phyloP scores from a whole-genome alignment of 2,329 filamentous ascomycete genomes.

The Elsinoe perseae region DNA sequence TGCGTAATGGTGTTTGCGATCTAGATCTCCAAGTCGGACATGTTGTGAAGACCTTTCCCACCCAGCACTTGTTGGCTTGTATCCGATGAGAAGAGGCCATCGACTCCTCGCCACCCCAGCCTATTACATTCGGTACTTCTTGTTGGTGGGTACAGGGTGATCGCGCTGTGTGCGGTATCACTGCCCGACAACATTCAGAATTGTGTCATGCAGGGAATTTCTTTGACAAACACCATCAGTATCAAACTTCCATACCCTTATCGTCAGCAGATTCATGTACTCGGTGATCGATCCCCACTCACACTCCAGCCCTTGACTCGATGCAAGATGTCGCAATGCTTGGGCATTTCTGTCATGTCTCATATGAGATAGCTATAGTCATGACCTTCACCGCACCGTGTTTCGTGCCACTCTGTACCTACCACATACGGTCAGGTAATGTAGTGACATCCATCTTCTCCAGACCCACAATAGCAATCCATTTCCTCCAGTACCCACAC shows the following conservation, averaged over 20 bases:
- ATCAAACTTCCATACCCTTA: constrained; percentile 2
- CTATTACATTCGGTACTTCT: neutral
- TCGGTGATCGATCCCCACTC: neutral
- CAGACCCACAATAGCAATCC: neutral
- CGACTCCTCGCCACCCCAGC: neutral
- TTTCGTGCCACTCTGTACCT: neutral
- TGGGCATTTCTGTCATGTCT: neutral
- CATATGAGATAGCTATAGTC: neutral
- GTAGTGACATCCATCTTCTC: neutral
- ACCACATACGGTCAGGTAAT: neutral
- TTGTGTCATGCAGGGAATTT: neutral
- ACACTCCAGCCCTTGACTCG: neutral
- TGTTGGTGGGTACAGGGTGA: too few species aligned
- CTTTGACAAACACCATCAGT: neutral
- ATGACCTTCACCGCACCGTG: neutral
- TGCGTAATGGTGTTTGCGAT: neutral
- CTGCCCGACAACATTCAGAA: too few species aligned
- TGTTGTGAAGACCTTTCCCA: too few species aligned
- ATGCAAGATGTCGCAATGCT: constrained; percentile 6
- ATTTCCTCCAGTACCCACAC: neutral
- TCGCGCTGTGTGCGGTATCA: too few species aligned
- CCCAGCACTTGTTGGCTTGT: too few species aligned
- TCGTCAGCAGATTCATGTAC: neutral
- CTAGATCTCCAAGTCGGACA: neutral
- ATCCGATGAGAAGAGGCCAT: too few species aligned